These are phyloP conservation scores for Cyberlindnera saturnus DNA, from an alignment of 805 yeast genomes.

Conservation along the genomic window DNA sequence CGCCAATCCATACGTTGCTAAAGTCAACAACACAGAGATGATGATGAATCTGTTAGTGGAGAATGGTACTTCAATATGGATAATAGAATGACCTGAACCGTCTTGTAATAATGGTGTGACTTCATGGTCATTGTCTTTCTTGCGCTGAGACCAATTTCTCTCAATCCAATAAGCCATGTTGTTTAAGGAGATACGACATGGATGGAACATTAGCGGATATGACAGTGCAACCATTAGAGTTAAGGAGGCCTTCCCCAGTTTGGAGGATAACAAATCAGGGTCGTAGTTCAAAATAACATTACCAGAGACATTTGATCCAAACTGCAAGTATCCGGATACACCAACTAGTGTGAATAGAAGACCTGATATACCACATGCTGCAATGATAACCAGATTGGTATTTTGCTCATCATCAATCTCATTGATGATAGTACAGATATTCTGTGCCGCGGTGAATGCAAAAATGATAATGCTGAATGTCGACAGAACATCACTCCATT, in stretches of 20 bases:
- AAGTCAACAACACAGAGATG: slow-evolving; percentile 42
- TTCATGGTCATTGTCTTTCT: slow-evolving; percentile 3
- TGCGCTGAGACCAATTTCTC: slow-evolving; percentile 3
- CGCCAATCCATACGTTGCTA: slow-evolving; percentile 50
- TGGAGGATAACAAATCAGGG: slow-evolving; percentile 39
- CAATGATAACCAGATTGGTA: slow-evolving; percentile 41
- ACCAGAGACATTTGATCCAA: slow-evolving; percentile 60
- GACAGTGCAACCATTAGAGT: slow-evolving; percentile 72
- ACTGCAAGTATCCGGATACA: slow-evolving; percentile 62
- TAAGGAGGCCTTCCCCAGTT: slow-evolving; percentile 52
- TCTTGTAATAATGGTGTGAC: slow-evolving; percentile 8
- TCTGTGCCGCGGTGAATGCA: slow-evolving; percentile 80
- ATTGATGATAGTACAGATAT: slow-evolving; percentile 69
- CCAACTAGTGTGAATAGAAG: slow-evolving; percentile 59
- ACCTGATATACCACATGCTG: slow-evolving; percentile 50
- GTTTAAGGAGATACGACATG: slow-evolving; percentile 67
- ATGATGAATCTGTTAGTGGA: slow-evolving; percentile 39
- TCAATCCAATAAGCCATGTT: slow-evolving; percentile 52
- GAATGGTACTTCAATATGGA: slow-evolving; percentile 36
- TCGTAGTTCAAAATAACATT: slow-evolving; percentile 68
- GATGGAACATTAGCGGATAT: slow-evolving; percentile 76
- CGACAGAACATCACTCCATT: slow-evolving; percentile 41
- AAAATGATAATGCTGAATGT: slow-evolving; percentile 72
- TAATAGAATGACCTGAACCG: slow-evolving; percentile 12
- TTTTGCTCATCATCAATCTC: slow-evolving; percentile 55